Conservation (phyloP, 257 asterid genomes). For the Solanum piurae region DNA sequence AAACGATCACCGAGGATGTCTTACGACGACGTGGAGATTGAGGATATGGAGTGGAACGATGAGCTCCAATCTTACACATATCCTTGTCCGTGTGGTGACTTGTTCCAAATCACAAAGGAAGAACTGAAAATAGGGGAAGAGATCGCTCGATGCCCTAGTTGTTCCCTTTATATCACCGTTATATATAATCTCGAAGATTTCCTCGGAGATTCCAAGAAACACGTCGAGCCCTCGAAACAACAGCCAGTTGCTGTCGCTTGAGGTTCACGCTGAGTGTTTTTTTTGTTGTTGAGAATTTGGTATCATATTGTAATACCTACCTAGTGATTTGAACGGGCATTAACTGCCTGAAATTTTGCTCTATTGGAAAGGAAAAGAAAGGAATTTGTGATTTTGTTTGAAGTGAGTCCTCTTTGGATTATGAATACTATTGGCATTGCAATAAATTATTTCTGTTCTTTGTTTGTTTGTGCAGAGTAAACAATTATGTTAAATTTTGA, state of each 20-base stretch:
- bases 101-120: conserved; percentile 77
- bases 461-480: not conserved
- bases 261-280: not conserved
- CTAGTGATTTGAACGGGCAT: not conserved
- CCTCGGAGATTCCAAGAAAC: conserved; percentile 31
- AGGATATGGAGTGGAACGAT: conserved; percentile 96
- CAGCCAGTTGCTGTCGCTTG: conserved; percentile 74
- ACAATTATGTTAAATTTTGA: not conserved
- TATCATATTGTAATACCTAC: not conserved
- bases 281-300: not conserved
- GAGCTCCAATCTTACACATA: conserved; percentile 69
- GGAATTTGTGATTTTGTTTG: not conserved
- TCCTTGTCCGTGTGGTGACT: conserved; percentile 96
- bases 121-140: conserved; percentile 82
- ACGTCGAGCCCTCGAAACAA: conserved; percentile 36
- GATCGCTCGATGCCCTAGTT: conserved; percentile 90
- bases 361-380: not conserved
- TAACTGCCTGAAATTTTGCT: not conserved
- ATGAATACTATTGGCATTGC: not conserved
- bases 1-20: conserved; percentile 35
- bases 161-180: conserved; percentile 81
- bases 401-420: not conserved
- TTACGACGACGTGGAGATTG: conserved; percentile 95
- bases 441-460: not conserved
- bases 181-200: conserved; percentile 77